These are phyloP conservation scores for Aspergillus fischeri DNA, from an alignment of 2,329 filamentous ascomycete species.

Conservation along the genomic window DNA sequence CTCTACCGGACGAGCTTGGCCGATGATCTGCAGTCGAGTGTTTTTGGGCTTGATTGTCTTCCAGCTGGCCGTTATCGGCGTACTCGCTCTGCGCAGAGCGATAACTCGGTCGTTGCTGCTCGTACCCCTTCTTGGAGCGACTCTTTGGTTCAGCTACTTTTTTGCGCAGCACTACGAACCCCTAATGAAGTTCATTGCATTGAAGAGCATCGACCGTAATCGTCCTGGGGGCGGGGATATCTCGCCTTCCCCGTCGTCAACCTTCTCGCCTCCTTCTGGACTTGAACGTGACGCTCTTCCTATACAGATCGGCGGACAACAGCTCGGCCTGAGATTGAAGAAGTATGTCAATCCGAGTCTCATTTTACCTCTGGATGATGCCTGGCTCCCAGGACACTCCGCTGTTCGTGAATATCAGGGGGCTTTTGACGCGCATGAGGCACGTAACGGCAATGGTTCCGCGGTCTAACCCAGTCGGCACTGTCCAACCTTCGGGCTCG, in stretches of 20 bases:
- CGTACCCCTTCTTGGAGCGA: constrained; percentile 70
- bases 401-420: constrained; percentile 16
- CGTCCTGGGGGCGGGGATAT: constrained; percentile 44
- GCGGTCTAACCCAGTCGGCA: constrained; percentile 1
- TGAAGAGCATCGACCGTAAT: constrained; percentile 72
- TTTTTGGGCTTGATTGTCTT: constrained; percentile 84
- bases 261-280: constrained; percentile 39
- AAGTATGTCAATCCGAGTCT: constrained; percentile 48
- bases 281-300: constrained; percentile 43
- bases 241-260: constrained; percentile 35
- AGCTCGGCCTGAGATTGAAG: constrained; percentile 37
- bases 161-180: constrained; percentile 80
- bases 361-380: constrained; percentile 40
- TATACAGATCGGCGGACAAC: constrained; percentile 37
- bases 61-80: constrained; percentile 84
- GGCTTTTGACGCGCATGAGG: constrained; percentile 14
- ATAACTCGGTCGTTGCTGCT: constrained; percentile 70
- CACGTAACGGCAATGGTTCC: constrained; percentile 11
- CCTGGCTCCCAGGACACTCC: constrained; percentile 39
- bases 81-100: constrained; percentile 70
- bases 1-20: constrained; percentile 82
- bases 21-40: constrained; percentile 91
- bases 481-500: neutral
- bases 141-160: constrained; percentile 84
- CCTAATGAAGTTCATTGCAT: constrained; percentile 84